Conservation (phyloP, 225 moss, liverwort and hornwort species). For the Sphagnum tenellum region DNA sequence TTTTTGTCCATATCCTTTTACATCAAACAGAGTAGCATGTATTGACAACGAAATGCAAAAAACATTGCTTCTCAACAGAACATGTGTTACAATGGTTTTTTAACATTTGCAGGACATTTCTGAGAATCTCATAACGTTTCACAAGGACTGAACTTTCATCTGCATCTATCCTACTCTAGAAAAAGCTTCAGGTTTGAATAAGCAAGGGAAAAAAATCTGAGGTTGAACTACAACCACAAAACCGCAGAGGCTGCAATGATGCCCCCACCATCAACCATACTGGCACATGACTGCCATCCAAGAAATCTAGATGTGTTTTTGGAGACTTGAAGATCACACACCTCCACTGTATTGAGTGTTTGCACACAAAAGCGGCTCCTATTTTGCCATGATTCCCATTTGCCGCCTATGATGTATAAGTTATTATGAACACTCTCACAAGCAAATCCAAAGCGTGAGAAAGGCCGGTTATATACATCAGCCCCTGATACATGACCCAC, state of each 20-base stretch:
- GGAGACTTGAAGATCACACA: conserved; percentile 27
- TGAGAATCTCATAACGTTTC: too few species aligned
- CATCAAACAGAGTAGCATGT: too few species aligned
- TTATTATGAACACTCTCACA: conserved; percentile 41
- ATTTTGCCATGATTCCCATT: conserved; percentile 24
- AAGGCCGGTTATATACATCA: conserved; percentile 21
- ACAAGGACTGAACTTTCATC: too few species aligned
- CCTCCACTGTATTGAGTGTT: conserved; percentile 38
- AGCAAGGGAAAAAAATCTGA: too few species aligned
- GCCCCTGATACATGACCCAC: conserved; percentile 29
- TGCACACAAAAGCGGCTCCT: conserved; percentile 20
- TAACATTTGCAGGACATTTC: too few species aligned
- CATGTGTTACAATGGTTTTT: too few species aligned
- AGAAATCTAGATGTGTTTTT: conserved; percentile 10
- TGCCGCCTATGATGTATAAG: conserved; percentile 54
- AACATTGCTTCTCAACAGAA: too few species aligned
- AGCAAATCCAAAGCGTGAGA: conserved; percentile 41
- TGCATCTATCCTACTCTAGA: too few species aligned
- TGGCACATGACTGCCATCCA: conserved; percentile 41
- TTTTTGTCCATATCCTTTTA: too few species aligned
- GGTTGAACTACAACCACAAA: conserved; percentile 26
- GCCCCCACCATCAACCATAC: conserved; percentile 29
- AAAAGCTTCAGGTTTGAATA: too few species aligned
- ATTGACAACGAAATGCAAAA: too few species aligned
- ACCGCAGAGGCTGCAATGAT: conserved; percentile 40